Conservation (phyloP, 106 monocot genomes). For the Allium cepa region DNA sequence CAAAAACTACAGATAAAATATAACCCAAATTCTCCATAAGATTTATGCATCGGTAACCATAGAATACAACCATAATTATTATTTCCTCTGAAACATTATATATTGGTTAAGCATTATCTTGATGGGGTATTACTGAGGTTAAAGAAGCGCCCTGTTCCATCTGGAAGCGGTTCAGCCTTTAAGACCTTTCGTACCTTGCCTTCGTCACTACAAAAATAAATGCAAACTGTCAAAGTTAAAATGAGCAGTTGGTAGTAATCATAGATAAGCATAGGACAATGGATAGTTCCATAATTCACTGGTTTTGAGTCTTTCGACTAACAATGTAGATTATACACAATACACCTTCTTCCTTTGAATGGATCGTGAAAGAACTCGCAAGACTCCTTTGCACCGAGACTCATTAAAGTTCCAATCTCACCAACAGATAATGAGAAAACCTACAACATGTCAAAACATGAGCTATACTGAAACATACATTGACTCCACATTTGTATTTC, state of each 20-base stretch:
- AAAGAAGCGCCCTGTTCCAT: conserved; percentile 87
- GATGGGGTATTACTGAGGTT: conserved; percentile 70
- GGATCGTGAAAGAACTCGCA: conserved; percentile 97
- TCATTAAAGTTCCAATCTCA: conserved; percentile 82
- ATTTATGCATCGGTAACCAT: too few species aligned
- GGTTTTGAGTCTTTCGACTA: too few species aligned
- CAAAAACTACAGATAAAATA: too few species aligned
- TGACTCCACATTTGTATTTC: too few species aligned
- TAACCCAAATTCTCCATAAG: too few species aligned
- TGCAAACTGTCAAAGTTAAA: neutral
- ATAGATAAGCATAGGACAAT: too few species aligned
- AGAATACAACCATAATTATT: too few species aligned
- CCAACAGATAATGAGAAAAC: conserved; percentile 73
- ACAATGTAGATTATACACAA: too few species aligned
- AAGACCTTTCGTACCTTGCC: conserved; percentile 84
- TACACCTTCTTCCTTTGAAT: conserved; percentile 79
- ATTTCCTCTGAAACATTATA: neutral
- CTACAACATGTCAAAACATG: conserved; percentile 16
- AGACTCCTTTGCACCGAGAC: conserved; percentile 72
- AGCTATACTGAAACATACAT: too few species aligned
- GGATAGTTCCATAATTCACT: too few species aligned
- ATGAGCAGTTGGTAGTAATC: neutral
- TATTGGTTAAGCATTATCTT: neutral
- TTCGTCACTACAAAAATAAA: conserved; percentile 61
- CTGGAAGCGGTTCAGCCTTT: conserved; percentile 92